Base-by-base conservation (phyloP, 371 early-diverging fungal species). In the Nematocida minor region DNA sequence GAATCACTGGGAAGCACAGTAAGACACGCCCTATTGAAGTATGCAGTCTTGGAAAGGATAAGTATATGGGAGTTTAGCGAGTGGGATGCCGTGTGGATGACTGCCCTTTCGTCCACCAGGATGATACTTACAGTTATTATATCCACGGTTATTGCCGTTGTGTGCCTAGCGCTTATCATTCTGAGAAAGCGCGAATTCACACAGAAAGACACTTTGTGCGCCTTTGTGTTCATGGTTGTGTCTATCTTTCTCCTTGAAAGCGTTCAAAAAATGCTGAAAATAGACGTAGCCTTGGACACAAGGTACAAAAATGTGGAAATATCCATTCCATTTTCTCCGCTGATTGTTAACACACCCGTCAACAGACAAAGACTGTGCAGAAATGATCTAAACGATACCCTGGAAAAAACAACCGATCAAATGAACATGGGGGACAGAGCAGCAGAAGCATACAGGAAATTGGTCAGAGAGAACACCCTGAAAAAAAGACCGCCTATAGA, bases 171-270 rank as follows among this genome's bases (percentile, higher is more conserved):
- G 4, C 16, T 42, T 42, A 55, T 74, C 18, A 29, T 74, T 55
- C 1, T 74, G 16, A 22, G 48, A 41, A 74, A 74, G 46, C 46
- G 77, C 36, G 9, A 4, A 22, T 74, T 74, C 31, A 74, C 77
- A 2, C 77, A 62, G 46, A 74, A 74, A 32, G 77, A 74, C 34
- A 74, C 77, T n/a, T 34, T 74, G 22, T 74, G 77, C 41, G 42
- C 44, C 11, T 74, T 74, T 49, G 41, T 74, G 11, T 74, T 70
- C 41, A 64, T 74, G 77, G 64, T 74, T 16, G 32, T 74, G 18
- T 70, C 48, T 11, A 49, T 74, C n/a, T 74, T 74, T 32, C 55
- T 74, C 18, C 55, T 74, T 31, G 77, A 74, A 46, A 74, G 51
- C 6, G 77, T 74, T 2, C 66, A 74, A 32, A 62, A 64, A 11